These are phyloP conservation scores for Auriculariales sp. DNA, from an alignment of 768 basidiomycete species.

Conservation along the genomic window DNA sequence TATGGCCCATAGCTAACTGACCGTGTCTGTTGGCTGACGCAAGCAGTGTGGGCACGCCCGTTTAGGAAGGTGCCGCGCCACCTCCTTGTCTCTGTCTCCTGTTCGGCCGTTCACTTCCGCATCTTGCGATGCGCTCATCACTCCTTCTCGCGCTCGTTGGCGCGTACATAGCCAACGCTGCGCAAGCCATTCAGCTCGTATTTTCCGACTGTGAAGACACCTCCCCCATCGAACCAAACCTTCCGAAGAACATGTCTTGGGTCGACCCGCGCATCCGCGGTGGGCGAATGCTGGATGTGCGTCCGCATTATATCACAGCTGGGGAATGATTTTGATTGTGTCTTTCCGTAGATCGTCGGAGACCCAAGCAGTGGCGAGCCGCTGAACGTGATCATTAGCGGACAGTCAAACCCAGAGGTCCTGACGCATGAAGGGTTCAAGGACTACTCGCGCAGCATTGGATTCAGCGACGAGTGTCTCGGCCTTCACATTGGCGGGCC, in stretches of 20 bases:
- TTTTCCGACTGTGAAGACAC: background rate
- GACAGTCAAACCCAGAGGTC: conserved; percentile 62
- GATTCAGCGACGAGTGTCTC: conserved; percentile 71
- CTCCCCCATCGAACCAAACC: background rate
- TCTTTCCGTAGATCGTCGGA: conserved; percentile 30
- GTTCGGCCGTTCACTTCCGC: too few species aligned
- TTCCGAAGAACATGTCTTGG: conserved; percentile 19
- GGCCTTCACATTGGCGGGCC: conserved; percentile 63
- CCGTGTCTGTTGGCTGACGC: too few species aligned
- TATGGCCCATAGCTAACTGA: too few species aligned
- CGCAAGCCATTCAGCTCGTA: background rate
- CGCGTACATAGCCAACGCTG: too few species aligned
- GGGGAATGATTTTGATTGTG: background rate
- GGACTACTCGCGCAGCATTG: conserved; percentile 65
- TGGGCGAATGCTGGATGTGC: conserved; percentile 63
- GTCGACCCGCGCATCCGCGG: conserved; percentile 60
- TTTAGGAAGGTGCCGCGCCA: too few species aligned
- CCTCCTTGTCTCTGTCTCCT: too few species aligned
- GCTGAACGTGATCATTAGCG: conserved; percentile 71
- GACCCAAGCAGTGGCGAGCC: conserved; percentile 45
- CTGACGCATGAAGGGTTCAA: conserved; percentile 62
- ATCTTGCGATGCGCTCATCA: background rate
- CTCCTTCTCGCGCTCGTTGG: background rate
- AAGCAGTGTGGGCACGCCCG: too few species aligned
- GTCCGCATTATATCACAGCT: conserved; percentile 12